These are phyloP conservation scores for Aspergillus pseudoterreus DNA, from an alignment of 2,329 filamentous ascomycete genomes.

Conservation along the genomic window DNA sequence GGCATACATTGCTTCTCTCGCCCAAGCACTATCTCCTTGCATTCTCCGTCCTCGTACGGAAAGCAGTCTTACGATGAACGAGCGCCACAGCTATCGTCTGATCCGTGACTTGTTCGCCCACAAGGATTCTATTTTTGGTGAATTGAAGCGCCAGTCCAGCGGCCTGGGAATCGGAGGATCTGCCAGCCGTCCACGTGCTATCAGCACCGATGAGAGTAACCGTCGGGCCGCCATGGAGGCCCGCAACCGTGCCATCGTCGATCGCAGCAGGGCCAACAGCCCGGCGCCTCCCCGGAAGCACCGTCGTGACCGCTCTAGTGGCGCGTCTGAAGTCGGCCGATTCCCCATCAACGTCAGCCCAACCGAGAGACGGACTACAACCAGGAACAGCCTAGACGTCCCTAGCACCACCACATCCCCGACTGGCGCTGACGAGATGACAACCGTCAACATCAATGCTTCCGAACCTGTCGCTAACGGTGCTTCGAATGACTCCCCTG, in stretches of 20 bases:
- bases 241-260: slow-evolving; percentile 72
- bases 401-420: slow-evolving; percentile 57
- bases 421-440: slow-evolving; percentile 33
- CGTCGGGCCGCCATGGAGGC: slow-evolving; percentile 93
- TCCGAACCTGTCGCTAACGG: slow-evolving; percentile 43
- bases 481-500: slow-evolving; percentile 29
- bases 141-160: slow-evolving; percentile 72
- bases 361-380: slow-evolving; percentile 47
- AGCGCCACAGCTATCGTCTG: slow-evolving; percentile 86
- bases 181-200: slow-evolving; percentile 70
- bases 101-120: slow-evolving; percentile 88
- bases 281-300: slow-evolving; percentile 58
- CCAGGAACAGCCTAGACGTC: slow-evolving; percentile 74
- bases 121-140: slow-evolving; percentile 93
- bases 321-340: slow-evolving; percentile 68
- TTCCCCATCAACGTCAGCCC: slow-evolving; percentile 76
- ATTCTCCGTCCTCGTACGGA: slow-evolving; percentile 83
- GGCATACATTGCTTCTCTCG: slow-evolving; percentile 70
- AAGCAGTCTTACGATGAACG: slow-evolving; percentile 89
- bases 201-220: slow-evolving; percentile 94
- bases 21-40: slow-evolving; percentile 73
- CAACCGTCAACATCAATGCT: slow-evolving; percentile 22
- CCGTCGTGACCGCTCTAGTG: slow-evolving; percentile 74
- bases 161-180: slow-evolving; percentile 46
- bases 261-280: slow-evolving; percentile 69